Evolutionary conservation across 106 monocot genomes (phyloP).

Genomic region (Acanthochlamys bracteata): DNA sequence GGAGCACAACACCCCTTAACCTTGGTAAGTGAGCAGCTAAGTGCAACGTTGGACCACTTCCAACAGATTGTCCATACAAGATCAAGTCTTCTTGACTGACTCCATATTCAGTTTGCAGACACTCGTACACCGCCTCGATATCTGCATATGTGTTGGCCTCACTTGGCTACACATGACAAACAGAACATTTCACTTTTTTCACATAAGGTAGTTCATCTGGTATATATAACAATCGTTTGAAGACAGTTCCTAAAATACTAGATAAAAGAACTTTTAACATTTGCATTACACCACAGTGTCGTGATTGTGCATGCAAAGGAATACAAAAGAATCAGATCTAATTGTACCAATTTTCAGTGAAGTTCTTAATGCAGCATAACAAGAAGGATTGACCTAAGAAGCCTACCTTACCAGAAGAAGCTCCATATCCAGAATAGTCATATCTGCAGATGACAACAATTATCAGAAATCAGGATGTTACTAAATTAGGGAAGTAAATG

Average conservation of each 20-base stretch:
- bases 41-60: constrained; percentile 79
- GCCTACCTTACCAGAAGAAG: constrained; percentile 68
- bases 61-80: constrained; percentile 79
- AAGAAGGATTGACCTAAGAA: constrained; percentile 1
- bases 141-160: constrained; percentile 80
- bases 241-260: too few relatives aligned
- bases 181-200: not conserved
- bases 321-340: too few relatives aligned
- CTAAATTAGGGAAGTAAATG: not conserved
- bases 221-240: too few relatives aligned
- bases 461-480: not conserved
- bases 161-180: constrained; percentile 42
- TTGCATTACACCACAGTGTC: too few relatives aligned
- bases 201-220: too few relatives aligned
- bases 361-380: too few relatives aligned
- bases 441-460: constrained; percentile 35
- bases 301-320: too few relatives aligned
- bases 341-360: too few relatives aligned
- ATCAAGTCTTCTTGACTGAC: constrained; percentile 74
- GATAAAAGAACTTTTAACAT: too few relatives aligned
- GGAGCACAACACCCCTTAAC: constrained; percentile 69
- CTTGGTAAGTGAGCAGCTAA: constrained; percentile 68
- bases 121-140: constrained; percentile 75
- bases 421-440: constrained; percentile 84
- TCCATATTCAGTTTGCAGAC: constrained; percentile 74